Conservation (phyloP, 148 eudicot genomes). For the Cornus controversa region DNA sequence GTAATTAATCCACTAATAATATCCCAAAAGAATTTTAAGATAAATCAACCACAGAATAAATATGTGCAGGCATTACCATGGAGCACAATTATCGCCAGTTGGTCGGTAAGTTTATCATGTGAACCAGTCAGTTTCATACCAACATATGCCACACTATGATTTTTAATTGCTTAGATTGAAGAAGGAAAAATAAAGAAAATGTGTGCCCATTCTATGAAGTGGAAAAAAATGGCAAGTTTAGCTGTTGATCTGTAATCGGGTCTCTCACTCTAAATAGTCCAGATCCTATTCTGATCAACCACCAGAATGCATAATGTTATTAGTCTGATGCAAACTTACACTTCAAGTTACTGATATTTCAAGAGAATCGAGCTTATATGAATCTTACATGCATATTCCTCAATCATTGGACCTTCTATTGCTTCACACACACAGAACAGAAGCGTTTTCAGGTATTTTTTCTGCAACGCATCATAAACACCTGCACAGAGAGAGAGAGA, state of each 20-base stretch:
- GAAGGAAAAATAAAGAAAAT: not conserved
- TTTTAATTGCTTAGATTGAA: not conserved
- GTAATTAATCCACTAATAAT: not conserved
- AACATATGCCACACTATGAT: not conserved
- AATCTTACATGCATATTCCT: constrained; percentile 37
- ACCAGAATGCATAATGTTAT: no score
- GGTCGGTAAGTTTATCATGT: not conserved
- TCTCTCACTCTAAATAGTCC: not conserved
- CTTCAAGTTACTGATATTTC: not conserved
- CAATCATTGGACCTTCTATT: constrained; percentile 74
- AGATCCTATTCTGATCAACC: not conserved
- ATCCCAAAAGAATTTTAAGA: not conserved
- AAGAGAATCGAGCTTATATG: not conserved
- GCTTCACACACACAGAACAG: constrained; percentile 84
- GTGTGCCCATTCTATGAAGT: not conserved
- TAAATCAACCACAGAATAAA: not conserved
- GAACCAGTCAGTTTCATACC: not conserved
- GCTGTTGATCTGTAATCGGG: not conserved
- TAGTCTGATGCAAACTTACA: not conserved
- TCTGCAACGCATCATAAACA: constrained; percentile 95
- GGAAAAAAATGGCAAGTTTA: not conserved
- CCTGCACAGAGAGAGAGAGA: constrained; percentile 35
- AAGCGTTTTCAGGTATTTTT: constrained; percentile 77
- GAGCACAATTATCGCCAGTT: not conserved
- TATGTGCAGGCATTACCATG: not conserved